Conservation (phyloP, 192 early-diverging fungal species). For the Coemansia sp. region DNA sequence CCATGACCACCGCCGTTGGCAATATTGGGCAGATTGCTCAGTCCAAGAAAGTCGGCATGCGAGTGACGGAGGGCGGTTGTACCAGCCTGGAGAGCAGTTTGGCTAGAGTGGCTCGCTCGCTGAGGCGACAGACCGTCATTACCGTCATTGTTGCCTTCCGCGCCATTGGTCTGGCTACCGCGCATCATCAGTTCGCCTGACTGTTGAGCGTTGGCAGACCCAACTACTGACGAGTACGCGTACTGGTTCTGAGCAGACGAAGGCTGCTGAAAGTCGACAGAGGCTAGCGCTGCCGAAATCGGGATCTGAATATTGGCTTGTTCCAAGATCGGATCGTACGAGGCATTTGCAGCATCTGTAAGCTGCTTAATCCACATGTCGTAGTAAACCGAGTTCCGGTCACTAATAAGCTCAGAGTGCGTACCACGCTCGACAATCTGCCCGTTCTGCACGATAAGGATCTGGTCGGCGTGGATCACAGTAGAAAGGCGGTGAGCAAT, state of each 20-base stretch:
- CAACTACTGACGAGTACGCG: neutral
- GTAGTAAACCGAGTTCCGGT: slow-evolving; percentile 64
- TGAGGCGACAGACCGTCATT: neutral
- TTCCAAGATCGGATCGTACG: slow-evolving; percentile 37
- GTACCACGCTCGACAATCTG: slow-evolving; percentile 79
- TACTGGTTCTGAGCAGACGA: slow-evolving; percentile 2
- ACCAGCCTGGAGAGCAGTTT: neutral
- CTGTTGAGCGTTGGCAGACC: neutral
- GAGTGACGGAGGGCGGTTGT: neutral
- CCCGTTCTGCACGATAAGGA: slow-evolving; percentile 83
- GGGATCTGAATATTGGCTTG: slow-evolving; percentile 18
- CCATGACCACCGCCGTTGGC: neutral
- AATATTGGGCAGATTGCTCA: neutral
- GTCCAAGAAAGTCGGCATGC: neutral
- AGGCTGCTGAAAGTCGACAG: slow-evolving; percentile 1
- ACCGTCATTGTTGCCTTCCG: neutral
- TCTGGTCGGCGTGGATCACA: slow-evolving; percentile 80
- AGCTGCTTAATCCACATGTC: slow-evolving; percentile 94
- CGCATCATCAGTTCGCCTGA: neutral
- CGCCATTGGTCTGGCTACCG: neutral
- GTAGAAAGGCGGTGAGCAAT: slow-evolving; percentile 87
- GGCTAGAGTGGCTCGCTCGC: neutral
- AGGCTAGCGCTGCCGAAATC: slow-evolving; percentile 18
- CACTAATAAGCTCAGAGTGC: slow-evolving; percentile 71
- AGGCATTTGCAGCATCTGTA: slow-evolving; percentile 54